Evolutionary conservation across 331 rosid species (phyloP), one percentile per base, ranked within the genome.

Genomic region (Quercus phellos): DNA sequence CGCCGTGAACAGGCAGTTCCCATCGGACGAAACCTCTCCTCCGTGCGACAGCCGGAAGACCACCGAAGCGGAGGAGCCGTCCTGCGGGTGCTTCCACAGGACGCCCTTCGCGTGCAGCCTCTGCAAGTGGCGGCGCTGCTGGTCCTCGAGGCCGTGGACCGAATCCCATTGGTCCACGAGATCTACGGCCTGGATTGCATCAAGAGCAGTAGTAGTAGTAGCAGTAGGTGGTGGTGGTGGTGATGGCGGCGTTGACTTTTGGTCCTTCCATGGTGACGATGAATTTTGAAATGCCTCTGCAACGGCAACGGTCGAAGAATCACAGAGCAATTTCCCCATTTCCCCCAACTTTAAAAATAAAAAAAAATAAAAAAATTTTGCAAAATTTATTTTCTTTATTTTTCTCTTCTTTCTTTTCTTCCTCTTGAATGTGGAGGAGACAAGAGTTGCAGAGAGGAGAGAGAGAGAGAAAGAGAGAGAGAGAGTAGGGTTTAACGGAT

Each of bases 1-100:
- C 77, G 97, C 99, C 54, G 97, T 94, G 84, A 94, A 94, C 21
- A 94, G 82, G 74, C 99, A 94, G 87, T 94, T 94, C 0, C 99
- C 99, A 55, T 94, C 99, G 21, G 99, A 60, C 0, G 95, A 92
- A 17, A 94, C 97, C 84, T 94, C 99, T 0, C 99, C 97, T 32
- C 99, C 99, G 71, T 94, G 91, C 0, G 97, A 89, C 22, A 94
- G 93, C 4, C 93, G 88, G 86, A 94, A 92, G 0, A 94, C 90
- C 21, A 90, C 90, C 1, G 79, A 51, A 1, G 89, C 61, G 2
- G 88, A 70, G 8, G 88, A 73, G 0, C 82, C 58, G 17, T 53
- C 90, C 87, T 56, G 80, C 4, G 93, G 93, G 2, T 84, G 91
- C 87, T 90, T 94, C 98, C 98, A 94, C 14, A 94, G 91, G 2